phyloP scores from a whole-genome alignment of 768 basidiomycete genomes.

The Leccinum subtestaceum region DNA sequence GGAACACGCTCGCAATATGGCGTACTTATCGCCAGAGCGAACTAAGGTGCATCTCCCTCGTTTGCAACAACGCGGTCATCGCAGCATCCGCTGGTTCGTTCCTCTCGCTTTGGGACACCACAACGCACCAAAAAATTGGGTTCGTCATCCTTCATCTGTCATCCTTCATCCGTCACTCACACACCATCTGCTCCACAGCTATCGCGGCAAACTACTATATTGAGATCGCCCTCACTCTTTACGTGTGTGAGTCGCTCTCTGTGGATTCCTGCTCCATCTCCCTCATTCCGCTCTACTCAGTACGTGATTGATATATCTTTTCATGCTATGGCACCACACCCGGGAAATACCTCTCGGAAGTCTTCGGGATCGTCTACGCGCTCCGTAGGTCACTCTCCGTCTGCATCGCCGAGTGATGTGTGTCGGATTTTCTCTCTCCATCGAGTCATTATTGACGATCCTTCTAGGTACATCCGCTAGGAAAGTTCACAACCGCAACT shows the following conservation, averaged over 20 bases:
- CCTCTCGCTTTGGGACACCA: no score
- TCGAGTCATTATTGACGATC: slow-evolving; percentile 8
- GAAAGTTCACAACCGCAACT: slow-evolving; percentile 41
- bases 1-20: no score
- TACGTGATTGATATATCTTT: slow-evolving; percentile 30
- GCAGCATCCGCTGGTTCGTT: no score
- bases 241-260: slow-evolving; percentile 26
- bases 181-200: no score
- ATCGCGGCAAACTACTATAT: no score
- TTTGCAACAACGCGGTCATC: no score
- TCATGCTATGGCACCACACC: slow-evolving; percentile 32
- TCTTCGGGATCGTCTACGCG: slow-evolving; percentile 69
- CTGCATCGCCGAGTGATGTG: slow-evolving; percentile 59
- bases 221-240: slow-evolving; percentile 12
- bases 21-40: no score
- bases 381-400: slow-evolving; percentile 61
- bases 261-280: slow-evolving; percentile 1
- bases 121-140: no score
- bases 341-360: slow-evolving; percentile 48
- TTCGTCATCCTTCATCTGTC: no score
- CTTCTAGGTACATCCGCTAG: slow-evolving; percentile 35
- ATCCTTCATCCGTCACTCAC: no score
- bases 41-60: no score
- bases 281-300: slow-evolving; percentile 21
- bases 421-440: slow-evolving; percentile 16